Evolutionary conservation across 805 yeast genomes (phyloP), one percentile per base, ranked within the genome.

Genomic region (Saccharomycopsis selenospora): DNA sequence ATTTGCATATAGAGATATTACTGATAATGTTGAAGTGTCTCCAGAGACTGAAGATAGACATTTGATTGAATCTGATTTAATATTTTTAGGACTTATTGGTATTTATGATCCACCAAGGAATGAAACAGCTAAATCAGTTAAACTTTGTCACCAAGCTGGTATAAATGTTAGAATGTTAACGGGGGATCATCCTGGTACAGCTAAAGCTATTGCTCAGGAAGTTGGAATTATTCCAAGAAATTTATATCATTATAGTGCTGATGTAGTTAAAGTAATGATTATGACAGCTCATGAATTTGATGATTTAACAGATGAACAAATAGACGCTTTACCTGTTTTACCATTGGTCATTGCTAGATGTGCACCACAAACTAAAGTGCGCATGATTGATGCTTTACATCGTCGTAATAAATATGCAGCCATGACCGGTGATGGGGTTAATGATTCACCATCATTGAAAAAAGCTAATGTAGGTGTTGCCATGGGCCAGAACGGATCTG

Each of bases 401-500:
- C 80, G 75, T 59, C 76, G 77, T 63, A 66, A 72, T 54, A 69
- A 79, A 60, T 73, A 79, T 64, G 73, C 82, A 65, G 91, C 91
- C 17, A 85, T 84, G 91, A 82, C 88, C 25, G 88, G 88, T 53
- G 91, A 84, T 62, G 91, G 91, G 54, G 90, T 84, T 41, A 84
- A 84, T 61, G 91, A 84, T 61, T 82, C 89, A 2, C 91, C 91
- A 23, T 76, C 85, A 29, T 68, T 84, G 64, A 83, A 83, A 61
- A 78, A 71, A 55, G 83, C 91, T 3, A 89, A 84, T 63, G 86
- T 84, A 49, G 91, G 91, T 55, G 82, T 84, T 62, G 88, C 91
- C 8, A 84, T 84, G 91, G 91, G 91, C 42, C 69, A 78, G 66
- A 76, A 82, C 52, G 91, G 91, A 3, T 79, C 86, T 10, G 91